These are phyloP conservation scores for Nemania sp. DNA, from an alignment of 2,329 filamentous ascomycete genomes.

Conservation along the genomic window DNA sequence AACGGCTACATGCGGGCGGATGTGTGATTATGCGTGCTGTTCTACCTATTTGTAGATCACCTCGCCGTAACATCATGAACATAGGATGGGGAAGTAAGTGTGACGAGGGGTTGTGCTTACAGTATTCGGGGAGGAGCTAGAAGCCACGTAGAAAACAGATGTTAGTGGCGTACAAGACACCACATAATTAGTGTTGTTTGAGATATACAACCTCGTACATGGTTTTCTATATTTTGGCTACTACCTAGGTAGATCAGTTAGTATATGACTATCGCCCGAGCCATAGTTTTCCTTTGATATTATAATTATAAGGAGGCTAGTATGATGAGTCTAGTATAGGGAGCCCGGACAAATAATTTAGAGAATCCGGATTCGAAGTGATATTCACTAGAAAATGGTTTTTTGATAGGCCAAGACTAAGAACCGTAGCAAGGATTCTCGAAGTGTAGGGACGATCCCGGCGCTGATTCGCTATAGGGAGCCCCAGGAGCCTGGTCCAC, in stretches of 20 bases:
- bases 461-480: slow-evolving; percentile 21
- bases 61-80: background rate
- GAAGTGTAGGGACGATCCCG: background rate
- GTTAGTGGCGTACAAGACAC: background rate
- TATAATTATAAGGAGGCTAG: no score
- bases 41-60: slow-evolving; percentile 8
- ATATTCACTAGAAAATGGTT: background rate
- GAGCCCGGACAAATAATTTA: background rate
- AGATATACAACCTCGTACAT: background rate
- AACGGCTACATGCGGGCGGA: slow-evolving; percentile 15
- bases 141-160: background rate
- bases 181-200: background rate
- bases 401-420: slow-evolving; percentile 27
- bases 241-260: background rate
- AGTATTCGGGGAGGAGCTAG: slow-evolving; percentile 4
- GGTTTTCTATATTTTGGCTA: background rate
- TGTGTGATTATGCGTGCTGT: slow-evolving; percentile 11
- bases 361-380: background rate
- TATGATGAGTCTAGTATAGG: no score
- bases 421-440: slow-evolving; percentile 6
- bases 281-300: no score
- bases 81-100: background rate
- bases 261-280: no score
- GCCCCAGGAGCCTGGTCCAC: slow-evolving; percentile 18
- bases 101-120: slow-evolving; percentile 28